These are phyloP conservation scores for Geotrichum phurueaensis DNA, from an alignment of 1,139 yeast species.

Conservation along the genomic window DNA sequence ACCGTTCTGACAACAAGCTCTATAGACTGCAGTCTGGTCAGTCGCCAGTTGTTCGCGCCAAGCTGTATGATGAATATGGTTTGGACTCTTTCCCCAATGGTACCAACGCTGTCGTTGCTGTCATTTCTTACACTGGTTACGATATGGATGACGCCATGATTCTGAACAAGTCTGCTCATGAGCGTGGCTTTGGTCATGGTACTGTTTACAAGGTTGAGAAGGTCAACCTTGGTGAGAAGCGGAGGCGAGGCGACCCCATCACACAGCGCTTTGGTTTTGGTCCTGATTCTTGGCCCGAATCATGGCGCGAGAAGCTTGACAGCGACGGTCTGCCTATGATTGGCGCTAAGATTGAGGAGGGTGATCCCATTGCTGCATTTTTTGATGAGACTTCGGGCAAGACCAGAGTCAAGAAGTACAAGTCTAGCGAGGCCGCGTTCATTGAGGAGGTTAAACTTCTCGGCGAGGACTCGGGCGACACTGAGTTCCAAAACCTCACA, in stretches of 20 bases:
- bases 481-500: conserved; percentile 77
- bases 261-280: conserved; percentile 96
- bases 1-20: conserved; percentile 90
- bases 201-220: conserved; percentile 93
- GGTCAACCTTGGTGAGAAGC: conserved; percentile 68
- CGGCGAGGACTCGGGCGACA: conserved; percentile 75
- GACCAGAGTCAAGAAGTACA: conserved; percentile 88
- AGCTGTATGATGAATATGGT: conserved; percentile 89
- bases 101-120: conserved; percentile 97
- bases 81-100: conserved; percentile 99
- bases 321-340: conserved; percentile 89
- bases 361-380: conserved; percentile 92
- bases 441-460: conserved; percentile 91
- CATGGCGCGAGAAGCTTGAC: conserved; percentile 83
- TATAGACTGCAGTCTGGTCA: conserved; percentile 93
- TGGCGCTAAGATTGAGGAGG: conserved; percentile 85
- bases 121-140: conserved; percentile 95
- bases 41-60: conserved; percentile 94
- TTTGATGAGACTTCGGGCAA: conserved; percentile 87
- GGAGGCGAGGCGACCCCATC: conserved; percentile 91
- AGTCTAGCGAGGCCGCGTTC: conserved; percentile 89
- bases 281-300: conserved; percentile 82
- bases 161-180: conserved; percentile 92
- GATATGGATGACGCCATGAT: conserved; percentile 99
- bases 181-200: conserved; percentile 97